Evolutionary conservation across 1,284 basidiomycete genomes (phyloP).

Genomic region (Austropuccinia psidii): DNA sequence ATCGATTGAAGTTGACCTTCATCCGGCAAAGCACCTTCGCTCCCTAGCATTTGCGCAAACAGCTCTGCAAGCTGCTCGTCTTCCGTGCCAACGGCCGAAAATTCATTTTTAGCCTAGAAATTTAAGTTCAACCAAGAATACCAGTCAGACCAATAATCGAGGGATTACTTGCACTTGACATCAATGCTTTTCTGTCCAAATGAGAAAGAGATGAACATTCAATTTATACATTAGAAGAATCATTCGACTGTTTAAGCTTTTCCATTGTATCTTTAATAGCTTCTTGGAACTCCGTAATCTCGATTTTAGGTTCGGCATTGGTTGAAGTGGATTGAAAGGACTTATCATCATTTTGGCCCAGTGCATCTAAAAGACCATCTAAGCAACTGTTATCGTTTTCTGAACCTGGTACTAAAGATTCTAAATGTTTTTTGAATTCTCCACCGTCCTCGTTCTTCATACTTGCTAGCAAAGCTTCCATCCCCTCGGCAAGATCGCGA

Average conservation of each 20-base stretch:
- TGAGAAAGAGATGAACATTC: slow-evolving; percentile 12
- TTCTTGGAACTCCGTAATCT: slow-evolving; percentile 35
- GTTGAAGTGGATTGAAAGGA: neutral
- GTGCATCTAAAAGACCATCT: slow-evolving; percentile 19
- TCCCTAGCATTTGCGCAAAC: slow-evolving; percentile 39
- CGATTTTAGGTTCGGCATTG: neutral
- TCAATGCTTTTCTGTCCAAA: neutral
- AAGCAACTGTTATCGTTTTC: neutral
- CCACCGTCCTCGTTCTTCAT: slow-evolving; percentile 36
- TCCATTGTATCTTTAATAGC: slow-evolving; percentile 33
- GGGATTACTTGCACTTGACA: no score
- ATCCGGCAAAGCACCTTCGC: slow-evolving; percentile 48
- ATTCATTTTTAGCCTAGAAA: neutral
- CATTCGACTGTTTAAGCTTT: slow-evolving; percentile 33
- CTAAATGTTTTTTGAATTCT: slow-evolving; percentile 35
- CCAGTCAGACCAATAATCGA: no score
- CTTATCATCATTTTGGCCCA: neutral
- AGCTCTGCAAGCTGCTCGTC: slow-evolving; percentile 32
- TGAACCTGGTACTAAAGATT: slow-evolving; percentile 8
- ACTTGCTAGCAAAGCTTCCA: slow-evolving; percentile 34
- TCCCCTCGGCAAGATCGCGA: slow-evolving; percentile 33
- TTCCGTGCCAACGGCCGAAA: neutral
- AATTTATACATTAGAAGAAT: slow-evolving; percentile 35
- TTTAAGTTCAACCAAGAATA: no score
- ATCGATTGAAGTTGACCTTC: slow-evolving; percentile 65